A percentile compares a stretch with the other conserved stretches of the same genome.
Conservation (phyloP, 805 yeast genomes). For the Candida patagonica region DNA sequence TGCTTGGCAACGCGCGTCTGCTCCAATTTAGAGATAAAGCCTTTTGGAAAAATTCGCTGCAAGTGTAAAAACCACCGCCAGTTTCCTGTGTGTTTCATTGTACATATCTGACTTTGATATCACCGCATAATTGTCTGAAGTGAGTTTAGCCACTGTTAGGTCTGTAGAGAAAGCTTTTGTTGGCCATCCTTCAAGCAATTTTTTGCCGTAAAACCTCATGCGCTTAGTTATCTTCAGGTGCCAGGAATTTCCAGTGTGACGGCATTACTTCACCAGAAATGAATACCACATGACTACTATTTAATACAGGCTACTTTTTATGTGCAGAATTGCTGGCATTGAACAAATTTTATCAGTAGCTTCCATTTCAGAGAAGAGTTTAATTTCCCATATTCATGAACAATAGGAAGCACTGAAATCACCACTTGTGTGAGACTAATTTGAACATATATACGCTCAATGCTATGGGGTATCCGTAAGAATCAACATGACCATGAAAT, state of each 20-base stretch:
- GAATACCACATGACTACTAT: background rate
- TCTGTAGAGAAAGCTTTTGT: too few relatives aligned
- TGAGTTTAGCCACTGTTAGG: too few relatives aligned
- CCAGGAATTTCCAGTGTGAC: background rate
- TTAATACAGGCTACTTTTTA: background rate
- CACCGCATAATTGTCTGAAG: too few relatives aligned
- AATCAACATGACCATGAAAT: background rate
- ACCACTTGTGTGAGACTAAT: slow-evolving; percentile 26
- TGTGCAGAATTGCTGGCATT: slow-evolving; percentile 5
- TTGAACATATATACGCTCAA: slow-evolving; percentile 23
- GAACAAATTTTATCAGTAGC: slow-evolving; percentile 27
- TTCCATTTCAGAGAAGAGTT: slow-evolving; percentile 28
- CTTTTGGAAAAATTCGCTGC: too few relatives aligned
- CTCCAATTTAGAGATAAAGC: too few relatives aligned
- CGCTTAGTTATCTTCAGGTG: too few relatives aligned
- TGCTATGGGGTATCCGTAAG: slow-evolving; percentile 16
- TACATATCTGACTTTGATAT: too few relatives aligned
- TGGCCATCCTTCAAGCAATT: too few relatives aligned
- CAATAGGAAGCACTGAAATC: slow-evolving; percentile 22
- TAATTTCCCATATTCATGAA: slow-evolving; percentile 21
- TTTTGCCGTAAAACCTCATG: too few relatives aligned
- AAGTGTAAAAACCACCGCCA: too few relatives aligned
- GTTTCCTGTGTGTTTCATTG: too few relatives aligned
- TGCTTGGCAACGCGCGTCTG: too few relatives aligned
- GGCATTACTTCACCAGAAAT: background rate